Evolutionary conservation across 352 stramenopile genomes (phyloP).

Genomic region (Globisporangium parvum): DNA sequence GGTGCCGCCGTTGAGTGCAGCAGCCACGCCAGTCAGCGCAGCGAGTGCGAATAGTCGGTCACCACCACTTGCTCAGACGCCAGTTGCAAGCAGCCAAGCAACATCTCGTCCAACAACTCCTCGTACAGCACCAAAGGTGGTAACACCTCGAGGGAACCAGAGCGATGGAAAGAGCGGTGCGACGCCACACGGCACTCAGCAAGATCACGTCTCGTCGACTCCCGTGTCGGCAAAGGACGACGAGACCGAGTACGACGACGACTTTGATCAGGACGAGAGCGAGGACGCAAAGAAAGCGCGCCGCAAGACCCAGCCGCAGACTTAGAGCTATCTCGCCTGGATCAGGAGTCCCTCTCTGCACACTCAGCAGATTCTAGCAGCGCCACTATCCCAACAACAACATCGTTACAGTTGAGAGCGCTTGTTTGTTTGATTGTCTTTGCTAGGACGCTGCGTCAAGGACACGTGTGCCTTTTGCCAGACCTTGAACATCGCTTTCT

Average conservation of each 20-base stretch:
- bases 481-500: slow-evolving; percentile 55
- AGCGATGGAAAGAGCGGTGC: background rate
- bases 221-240: slow-evolving; percentile 10
- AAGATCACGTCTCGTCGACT: background rate
- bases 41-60: background rate
- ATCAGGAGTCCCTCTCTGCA: background rate
- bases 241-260: slow-evolving; percentile 42
- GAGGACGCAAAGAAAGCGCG: slow-evolving; percentile 13
- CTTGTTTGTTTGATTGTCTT: background rate
- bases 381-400: background rate
- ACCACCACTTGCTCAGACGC: background rate
- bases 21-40: background rate
- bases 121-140: background rate
- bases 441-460: background rate
- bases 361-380: background rate
- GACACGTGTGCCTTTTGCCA: slow-evolving; percentile 28
- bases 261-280: slow-evolving; percentile 20
- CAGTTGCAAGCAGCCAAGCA: background rate
- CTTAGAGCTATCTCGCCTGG: background rate
- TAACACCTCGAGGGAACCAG: background rate
- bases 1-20: background rate
- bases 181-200: background rate
- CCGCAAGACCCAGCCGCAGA: slow-evolving; percentile 6
- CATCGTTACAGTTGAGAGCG: background rate
- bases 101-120: background rate